These are phyloP conservation scores for Ceratocystis alfenasii DNA, from an alignment of 2,329 filamentous ascomycete species.

Conservation along the genomic window DNA sequence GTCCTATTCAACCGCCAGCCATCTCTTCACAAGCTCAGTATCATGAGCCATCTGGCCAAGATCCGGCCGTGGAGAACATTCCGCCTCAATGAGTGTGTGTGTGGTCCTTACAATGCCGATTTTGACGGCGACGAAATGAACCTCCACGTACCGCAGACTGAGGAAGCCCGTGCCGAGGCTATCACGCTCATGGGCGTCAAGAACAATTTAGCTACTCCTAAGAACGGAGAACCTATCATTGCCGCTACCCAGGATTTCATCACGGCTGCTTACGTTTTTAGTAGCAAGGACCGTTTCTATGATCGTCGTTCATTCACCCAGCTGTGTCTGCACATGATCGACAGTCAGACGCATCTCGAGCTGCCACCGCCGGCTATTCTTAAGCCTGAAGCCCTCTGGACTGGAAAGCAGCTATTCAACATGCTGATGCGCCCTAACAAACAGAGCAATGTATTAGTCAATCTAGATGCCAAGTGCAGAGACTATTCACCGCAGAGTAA, in stretches of 20 bases:
- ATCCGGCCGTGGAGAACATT: slow-evolving; percentile 93
- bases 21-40: slow-evolving; percentile 95
- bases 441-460: slow-evolving; percentile 69
- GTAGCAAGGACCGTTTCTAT: slow-evolving; percentile 85
- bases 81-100: slow-evolving; percentile 94
- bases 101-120: slow-evolving; percentile 95
- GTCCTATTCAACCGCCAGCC: slow-evolving; percentile 97
- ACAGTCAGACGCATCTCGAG: slow-evolving; percentile 63
- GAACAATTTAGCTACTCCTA: slow-evolving; percentile 87
- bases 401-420: slow-evolving; percentile 92
- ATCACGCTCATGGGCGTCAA: slow-evolving; percentile 97
- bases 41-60: slow-evolving; percentile 89
- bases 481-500: slow-evolving; percentile 55
- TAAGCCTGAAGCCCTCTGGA: slow-evolving; percentile 83
- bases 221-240: slow-evolving; percentile 96
- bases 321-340: slow-evolving; percentile 88
- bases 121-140: slow-evolving; percentile 99
- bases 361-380: slow-evolving; percentile 76
- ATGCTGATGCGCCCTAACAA: slow-evolving; percentile 82
- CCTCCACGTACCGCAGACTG: slow-evolving; percentile 90
- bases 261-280: slow-evolving; percentile 81
- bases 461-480: slow-evolving; percentile 85
- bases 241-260: slow-evolving; percentile 99
- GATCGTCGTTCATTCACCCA: slow-evolving; percentile 81
- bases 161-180: slow-evolving; percentile 89